Evolutionary conservation across 805 yeast species (phyloP).

Genomic region (Lachancea meyersii): DNA sequence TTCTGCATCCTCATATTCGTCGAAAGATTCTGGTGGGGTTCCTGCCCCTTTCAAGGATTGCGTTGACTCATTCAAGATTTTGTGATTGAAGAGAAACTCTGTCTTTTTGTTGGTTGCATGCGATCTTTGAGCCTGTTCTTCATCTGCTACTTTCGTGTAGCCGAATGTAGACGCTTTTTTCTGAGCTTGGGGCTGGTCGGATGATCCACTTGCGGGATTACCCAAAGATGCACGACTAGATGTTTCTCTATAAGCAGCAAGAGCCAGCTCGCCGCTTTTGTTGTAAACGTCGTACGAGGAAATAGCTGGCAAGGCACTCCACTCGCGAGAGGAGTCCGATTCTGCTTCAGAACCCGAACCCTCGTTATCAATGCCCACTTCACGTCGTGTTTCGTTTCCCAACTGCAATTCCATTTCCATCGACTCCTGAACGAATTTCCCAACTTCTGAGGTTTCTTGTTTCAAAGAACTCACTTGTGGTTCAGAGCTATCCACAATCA

Average conservation of each 20-base stretch:
- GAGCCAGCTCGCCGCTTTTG: slow-evolving; percentile 58
- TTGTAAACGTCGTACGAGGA: slow-evolving; percentile 74
- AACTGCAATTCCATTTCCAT: no score
- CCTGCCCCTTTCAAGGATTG: slow-evolving; percentile 7
- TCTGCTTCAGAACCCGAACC: slow-evolving; percentile 11
- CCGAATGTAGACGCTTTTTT: slow-evolving; percentile 41
- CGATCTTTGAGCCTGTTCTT: slow-evolving; percentile 76
- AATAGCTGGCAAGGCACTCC: slow-evolving; percentile 86
- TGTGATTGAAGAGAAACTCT: slow-evolving; percentile 45
- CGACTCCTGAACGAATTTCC: no score
- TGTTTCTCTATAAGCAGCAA: slow-evolving; percentile 1
- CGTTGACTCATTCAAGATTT: slow-evolving; percentile 28
- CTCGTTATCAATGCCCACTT: not conserved
- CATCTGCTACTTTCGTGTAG: slow-evolving; percentile 83
- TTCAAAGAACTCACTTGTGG: no score
- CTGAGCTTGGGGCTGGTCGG: slow-evolving; percentile 2
- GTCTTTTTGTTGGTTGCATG: slow-evolving; percentile 48
- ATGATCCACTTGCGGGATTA: not conserved
- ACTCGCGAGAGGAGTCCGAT: slow-evolving; percentile 42
- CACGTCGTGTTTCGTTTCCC: not conserved
- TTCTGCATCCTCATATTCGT: slow-evolving; percentile 36
- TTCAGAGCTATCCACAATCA: no score
- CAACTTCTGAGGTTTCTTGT: no score
- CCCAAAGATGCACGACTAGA: not conserved
- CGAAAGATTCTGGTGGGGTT: slow-evolving; percentile 26